Evolutionary conservation across 2,329 filamentous ascomycete species (phyloP).

Genomic region (Aspergillus sergii): DNA sequence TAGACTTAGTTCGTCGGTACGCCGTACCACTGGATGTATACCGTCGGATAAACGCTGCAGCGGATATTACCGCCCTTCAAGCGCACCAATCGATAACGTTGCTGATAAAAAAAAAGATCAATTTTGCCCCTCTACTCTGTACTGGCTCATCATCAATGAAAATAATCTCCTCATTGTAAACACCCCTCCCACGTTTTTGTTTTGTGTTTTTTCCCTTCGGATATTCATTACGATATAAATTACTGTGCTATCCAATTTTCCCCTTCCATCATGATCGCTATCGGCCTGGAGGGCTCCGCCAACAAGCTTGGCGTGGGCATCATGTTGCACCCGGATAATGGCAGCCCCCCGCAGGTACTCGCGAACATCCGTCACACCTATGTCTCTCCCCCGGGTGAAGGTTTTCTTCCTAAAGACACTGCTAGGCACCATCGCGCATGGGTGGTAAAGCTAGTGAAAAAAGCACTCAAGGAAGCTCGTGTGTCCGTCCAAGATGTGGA

Average conservation of each 20-base stretch:
- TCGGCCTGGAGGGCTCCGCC: conserved; percentile 87
- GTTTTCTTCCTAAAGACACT: conserved; percentile 95
- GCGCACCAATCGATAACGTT: conserved; percentile 33
- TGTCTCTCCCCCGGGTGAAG: conserved; percentile 84
- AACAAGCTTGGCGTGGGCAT: conserved; percentile 97
- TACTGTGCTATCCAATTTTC: background rate
- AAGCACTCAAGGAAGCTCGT: conserved; percentile 72
- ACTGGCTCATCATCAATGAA: background rate
- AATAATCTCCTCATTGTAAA: background rate
- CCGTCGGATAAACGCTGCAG: conserved; percentile 32
- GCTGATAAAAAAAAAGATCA: conserved; percentile 27
- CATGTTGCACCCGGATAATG: conserved; percentile 70
- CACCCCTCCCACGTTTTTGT: background rate
- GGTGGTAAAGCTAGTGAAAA: conserved; percentile 79
- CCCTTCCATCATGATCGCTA: conserved; percentile 59
- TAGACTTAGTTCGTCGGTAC: background rate
- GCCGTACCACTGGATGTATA: conserved; percentile 11
- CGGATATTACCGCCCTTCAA: conserved; percentile 13
- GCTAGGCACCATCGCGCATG: conserved; percentile 86
- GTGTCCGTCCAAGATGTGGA: conserved; percentile 69
- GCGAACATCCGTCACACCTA: conserved; percentile 96
- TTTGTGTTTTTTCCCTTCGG: background rate
- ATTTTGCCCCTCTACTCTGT: conserved; percentile 18
- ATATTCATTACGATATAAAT: background rate
- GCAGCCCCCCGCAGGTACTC: conserved; percentile 68